phyloP scores from a whole-genome alignment of 495 filamentous ascomycete genomes.

The Penicillium verhagenii region DNA sequence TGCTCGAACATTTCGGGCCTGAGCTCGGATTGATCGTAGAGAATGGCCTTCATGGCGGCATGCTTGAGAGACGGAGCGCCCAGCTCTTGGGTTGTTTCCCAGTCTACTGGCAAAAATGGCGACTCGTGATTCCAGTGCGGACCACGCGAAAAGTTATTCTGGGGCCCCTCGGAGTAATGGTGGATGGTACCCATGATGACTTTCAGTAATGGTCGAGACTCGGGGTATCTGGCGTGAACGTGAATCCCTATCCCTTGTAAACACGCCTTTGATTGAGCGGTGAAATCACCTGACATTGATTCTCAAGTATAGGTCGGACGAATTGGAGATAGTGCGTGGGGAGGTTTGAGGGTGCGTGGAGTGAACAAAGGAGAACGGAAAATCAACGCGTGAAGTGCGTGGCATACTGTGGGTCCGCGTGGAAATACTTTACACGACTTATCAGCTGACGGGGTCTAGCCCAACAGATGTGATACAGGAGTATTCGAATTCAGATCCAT shows the following conservation, averaged over 20 bases:
- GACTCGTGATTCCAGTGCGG: slow-evolving; percentile 5
- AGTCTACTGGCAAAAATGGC: neutral
- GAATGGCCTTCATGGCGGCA: neutral
- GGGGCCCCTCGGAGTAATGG: neutral
- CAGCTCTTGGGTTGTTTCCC: neutral
- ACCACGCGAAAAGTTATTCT: neutral
- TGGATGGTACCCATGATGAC: neutral
- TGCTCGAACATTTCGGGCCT: slow-evolving; percentile 9
- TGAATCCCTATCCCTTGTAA: too few relatives aligned
- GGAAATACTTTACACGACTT: too few relatives aligned
- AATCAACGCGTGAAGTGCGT: neutral
- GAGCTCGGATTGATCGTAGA: neutral
- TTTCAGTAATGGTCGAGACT: neutral
- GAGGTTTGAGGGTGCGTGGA: neutral
- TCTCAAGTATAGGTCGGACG: too few relatives aligned
- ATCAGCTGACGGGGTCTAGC: too few relatives aligned
- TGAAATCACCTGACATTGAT: too few relatives aligned
- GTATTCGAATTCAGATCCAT: neutral
- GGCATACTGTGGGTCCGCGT: neutral
- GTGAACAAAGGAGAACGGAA: neutral
- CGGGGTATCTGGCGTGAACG: too few relatives aligned
- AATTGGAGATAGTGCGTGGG: neutral
- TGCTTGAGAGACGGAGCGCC: neutral
- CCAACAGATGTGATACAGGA: neutral
- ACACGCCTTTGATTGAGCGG: too few relatives aligned